Base-by-base conservation (phyloP, 352 stramenopile genomes). In the Phytophthora hybrid region DNA sequence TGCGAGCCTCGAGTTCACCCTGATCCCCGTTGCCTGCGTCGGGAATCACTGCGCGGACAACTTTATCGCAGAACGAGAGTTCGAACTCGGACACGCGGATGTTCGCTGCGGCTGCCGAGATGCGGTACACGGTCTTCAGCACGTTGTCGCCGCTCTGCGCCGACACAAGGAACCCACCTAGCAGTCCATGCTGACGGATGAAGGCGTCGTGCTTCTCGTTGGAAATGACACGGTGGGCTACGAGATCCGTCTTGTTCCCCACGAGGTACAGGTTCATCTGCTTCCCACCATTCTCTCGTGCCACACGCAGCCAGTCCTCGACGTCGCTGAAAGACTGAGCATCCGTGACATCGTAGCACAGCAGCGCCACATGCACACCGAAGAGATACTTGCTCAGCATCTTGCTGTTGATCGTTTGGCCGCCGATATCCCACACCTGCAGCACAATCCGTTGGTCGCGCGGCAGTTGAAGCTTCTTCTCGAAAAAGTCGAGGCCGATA, bases 331-430 rank as follows among this genome's bases (percentile, higher is more conserved):
- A 96, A 10, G 87, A 95, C 79, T 94, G 84, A 23, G 85, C 75
- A 58, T 97, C 89, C 39, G 90, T 97, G 31, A 97, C 86, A 57
- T 97, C 89, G 63, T 97, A 97, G 73, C 91, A 96, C 11, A 97
- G 59, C 67, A 97, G 71, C 23, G 89, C 88, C 14, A 96, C 85
- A 59, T 96, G 75, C 23, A 87, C 86, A 31, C 84, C 87, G 51
- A 86, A 97, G 26, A 97, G 66, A 73, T 97, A 96, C 71, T 96
- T 97, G 69, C 63, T 72, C 54, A 97, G 72, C 89, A 97, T 97
- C 64, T 91, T 93, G 75, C 90, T 96, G 72, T 84, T 87, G 66
- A 94, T 93, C n/a, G 80, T 95, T 69, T 97, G 92, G 9, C 91
- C 90, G 18, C 90, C 92, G 56, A 97, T 97, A 79, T 97, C 92